Conservation (phyloP, 1,284 basidiomycete genomes). For the Agroathelia rolfsii region DNA sequence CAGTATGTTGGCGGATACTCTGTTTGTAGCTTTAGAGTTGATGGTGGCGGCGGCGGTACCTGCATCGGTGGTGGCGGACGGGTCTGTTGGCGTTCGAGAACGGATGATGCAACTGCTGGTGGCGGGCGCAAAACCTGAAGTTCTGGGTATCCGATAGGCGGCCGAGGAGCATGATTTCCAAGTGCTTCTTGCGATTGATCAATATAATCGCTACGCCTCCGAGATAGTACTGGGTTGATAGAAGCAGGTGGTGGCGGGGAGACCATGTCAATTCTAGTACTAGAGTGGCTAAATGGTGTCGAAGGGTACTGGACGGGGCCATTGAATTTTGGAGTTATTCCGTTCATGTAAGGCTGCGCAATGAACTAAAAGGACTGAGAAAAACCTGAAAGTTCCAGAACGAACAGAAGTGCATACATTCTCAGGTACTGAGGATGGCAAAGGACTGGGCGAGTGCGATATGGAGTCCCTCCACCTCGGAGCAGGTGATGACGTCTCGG, state of each 20-base stretch:
- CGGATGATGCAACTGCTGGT: conserved; percentile 59
- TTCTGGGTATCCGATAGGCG: conserved; percentile 75
- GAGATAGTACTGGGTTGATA: conserved; percentile 57
- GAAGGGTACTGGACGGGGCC: conserved; percentile 23
- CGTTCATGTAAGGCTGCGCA: too few relatives aligned
- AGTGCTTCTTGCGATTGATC: conserved; percentile 70
- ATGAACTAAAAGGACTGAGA: too few relatives aligned
- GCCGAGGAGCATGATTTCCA: conserved; percentile 27
- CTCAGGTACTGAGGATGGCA: conserved; percentile 24
- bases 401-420: conserved; percentile 18
- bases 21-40: conserved; percentile 58
- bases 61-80: too few relatives aligned
- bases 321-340: too few relatives aligned
- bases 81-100: conserved; percentile 59
- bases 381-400: background rate
- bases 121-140: conserved; percentile 69
- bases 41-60: conserved; percentile 16
- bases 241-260: conserved; percentile 73
- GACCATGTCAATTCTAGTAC: conserved; percentile 22
- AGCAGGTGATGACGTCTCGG: too few relatives aligned
- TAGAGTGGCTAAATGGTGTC: conserved; percentile 19
- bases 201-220: conserved; percentile 70
- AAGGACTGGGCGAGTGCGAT: too few relatives aligned
- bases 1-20: conserved; percentile 74
- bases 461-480: too few relatives aligned